Conservation (phyloP, 257 asterid genomes). For the Verbena officinalis region DNA sequence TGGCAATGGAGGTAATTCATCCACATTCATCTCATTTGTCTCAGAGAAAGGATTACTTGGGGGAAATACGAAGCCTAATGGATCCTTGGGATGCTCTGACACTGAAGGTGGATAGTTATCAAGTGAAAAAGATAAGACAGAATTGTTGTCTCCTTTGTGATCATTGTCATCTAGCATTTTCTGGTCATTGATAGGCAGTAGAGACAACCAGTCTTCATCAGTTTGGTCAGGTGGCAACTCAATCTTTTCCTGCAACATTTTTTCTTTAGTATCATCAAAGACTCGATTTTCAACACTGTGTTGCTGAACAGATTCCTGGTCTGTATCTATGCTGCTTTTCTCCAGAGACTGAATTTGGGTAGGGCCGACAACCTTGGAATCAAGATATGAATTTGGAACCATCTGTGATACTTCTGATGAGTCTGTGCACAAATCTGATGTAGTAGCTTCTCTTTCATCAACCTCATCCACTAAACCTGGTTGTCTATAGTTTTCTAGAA, state of each 20-base stretch:
- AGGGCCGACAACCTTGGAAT: slow-evolving; percentile 36
- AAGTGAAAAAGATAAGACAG: slow-evolving; percentile 32
- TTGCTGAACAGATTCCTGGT: slow-evolving; percentile 40
- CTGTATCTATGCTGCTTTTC: slow-evolving; percentile 37
- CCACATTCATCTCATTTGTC: slow-evolving; percentile 43
- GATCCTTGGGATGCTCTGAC: slow-evolving; percentile 32
- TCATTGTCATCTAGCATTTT: slow-evolving; percentile 33
- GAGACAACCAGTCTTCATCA: slow-evolving; percentile 37
- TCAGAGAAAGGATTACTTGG: slow-evolving; percentile 36
- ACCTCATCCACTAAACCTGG: slow-evolving; percentile 42
- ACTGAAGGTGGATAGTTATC: slow-evolving; percentile 36
- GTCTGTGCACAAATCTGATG: slow-evolving; percentile 32
- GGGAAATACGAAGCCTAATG: slow-evolving; percentile 39
- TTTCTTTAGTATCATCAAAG: slow-evolving; percentile 36
- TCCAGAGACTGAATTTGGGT: slow-evolving; percentile 35
- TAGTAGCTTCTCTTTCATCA: slow-evolving; percentile 35
- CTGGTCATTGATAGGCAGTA: slow-evolving; percentile 30
- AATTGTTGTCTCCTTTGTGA: slow-evolving; percentile 28
- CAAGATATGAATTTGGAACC: slow-evolving; percentile 22
- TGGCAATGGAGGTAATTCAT: slow-evolving; percentile 81
- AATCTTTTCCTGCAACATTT: slow-evolving; percentile 25
- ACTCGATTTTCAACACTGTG: slow-evolving; percentile 17
- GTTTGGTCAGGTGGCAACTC: slow-evolving; percentile 33
- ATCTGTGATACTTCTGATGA: slow-evolving; percentile 35
- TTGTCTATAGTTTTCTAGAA: slow-evolving; percentile 28